Evolutionary conservation across 148 eudicot species (phyloP).

Genomic region (Cornus controversa): DNA sequence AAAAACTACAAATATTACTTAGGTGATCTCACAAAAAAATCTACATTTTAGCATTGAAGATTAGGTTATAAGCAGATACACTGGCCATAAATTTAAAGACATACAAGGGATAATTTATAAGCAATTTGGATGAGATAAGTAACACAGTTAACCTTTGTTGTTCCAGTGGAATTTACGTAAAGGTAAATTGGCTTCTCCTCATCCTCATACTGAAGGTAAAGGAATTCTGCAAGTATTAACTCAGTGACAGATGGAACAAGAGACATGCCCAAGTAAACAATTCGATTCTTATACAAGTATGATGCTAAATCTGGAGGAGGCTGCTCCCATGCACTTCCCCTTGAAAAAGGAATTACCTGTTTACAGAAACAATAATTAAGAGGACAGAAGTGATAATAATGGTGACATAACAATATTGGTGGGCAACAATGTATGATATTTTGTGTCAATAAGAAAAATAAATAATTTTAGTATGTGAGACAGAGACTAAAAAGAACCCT

Average conservation of each 20-base stretch:
- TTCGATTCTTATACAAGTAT: conserved; percentile 70
- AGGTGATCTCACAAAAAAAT: neutral
- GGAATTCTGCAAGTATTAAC: conserved; percentile 74
- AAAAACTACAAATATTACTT: neutral
- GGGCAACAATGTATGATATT: neutral
- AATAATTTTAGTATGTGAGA: neutral
- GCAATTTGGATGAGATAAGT: neutral
- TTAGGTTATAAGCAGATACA: too few relatives aligned
- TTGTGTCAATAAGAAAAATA: neutral
- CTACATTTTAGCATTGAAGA: neutral
- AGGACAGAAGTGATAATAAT: neutral
- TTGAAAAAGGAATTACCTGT: conserved; percentile 84
- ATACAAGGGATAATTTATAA: conserved; percentile 8
- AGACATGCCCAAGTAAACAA: conserved; percentile 86
- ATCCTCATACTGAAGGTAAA: conserved; percentile 80
- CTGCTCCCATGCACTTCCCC: conserved; percentile 85
- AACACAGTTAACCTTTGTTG: conserved; percentile 55
- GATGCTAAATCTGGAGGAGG: conserved; percentile 98
- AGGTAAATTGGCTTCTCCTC: conserved; percentile 82
- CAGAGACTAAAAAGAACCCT: neutral
- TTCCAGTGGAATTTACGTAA: conserved; percentile 91
- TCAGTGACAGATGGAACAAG: conserved; percentile 71
- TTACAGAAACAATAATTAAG: neutral
- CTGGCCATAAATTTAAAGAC: neutral
- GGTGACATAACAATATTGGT: neutral